These are phyloP conservation scores for Beauveria caledonica DNA, from an alignment of 2,329 filamentous ascomycete genomes.

Conservation along the genomic window DNA sequence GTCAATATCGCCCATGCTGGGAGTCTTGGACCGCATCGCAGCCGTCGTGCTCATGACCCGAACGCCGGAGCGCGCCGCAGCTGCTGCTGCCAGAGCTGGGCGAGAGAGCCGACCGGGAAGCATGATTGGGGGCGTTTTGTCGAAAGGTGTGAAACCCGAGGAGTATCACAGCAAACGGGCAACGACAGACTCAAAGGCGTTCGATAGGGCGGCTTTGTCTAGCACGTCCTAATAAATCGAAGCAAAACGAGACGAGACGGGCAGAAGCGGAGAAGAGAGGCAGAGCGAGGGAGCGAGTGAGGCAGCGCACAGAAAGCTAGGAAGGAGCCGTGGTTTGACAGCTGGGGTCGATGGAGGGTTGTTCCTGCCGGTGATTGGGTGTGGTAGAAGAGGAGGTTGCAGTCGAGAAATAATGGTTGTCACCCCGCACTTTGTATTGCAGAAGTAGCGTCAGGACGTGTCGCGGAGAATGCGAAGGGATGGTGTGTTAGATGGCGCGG, in stretches of 20 bases:
- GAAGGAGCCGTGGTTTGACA: conserved; percentile 8
- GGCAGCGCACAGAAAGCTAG: conserved; percentile 1
- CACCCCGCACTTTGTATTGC: conserved; percentile 13
- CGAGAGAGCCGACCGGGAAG: conserved; percentile 44
- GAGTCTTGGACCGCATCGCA: conserved; percentile 41
- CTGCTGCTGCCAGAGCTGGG: conserved; percentile 28
- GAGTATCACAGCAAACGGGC: conserved; percentile 6
- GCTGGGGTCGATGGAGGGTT: conserved; percentile 3
- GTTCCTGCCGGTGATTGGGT: conserved; percentile 8
- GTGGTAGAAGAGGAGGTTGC: conserved; percentile 9
- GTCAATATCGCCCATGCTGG: conserved; percentile 81
- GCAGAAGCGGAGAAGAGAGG: not conserved
- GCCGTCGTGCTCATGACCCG: conserved; percentile 51
- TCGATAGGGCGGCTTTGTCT: not conserved
- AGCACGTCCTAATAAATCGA: conserved; percentile 5
- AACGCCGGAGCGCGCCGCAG: conserved; percentile 38
- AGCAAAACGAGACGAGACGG: not conserved
- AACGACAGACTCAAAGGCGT: not conserved
- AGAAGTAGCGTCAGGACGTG: conserved; percentile 2
- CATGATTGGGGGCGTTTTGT: conserved; percentile 31
- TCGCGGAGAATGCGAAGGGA: conserved; percentile 11
- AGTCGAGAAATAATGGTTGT: conserved; percentile 2
- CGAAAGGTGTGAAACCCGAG: not conserved
- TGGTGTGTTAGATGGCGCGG: conserved; percentile 7
- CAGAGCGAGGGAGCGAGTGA: not conserved